Evolutionary conservation across 192 early-diverging fungal species (phyloP), one percentile per base, ranked within the genome.

Genomic region (Thamnidium elegans): DNA sequence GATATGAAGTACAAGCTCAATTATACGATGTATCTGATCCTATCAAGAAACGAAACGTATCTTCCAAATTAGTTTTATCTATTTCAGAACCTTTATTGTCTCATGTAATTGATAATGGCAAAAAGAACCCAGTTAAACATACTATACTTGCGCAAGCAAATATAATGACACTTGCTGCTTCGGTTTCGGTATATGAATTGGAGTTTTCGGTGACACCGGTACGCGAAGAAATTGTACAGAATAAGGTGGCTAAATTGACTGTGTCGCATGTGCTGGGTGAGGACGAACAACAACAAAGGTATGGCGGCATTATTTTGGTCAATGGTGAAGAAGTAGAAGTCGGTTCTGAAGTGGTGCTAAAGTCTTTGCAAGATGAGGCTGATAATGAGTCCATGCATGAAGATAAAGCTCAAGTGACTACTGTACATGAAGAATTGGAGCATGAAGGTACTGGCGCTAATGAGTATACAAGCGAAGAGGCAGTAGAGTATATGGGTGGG

Each of bases 251-350:
- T 26, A 47, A 63, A 14, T 21, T 74, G 26, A 74, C 72, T 8
- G 67, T 69, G 8, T 61, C 43, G 30, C 67, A 55, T 34, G 54
- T 69, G 0, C 50, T 74, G 19, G 72, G 63, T 11, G 67, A 69
- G 26, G 69, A 64, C 7, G 54, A 56, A 15, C 50, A 70, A 23
- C 44, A 66, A 6, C 63, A 74, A 55, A 55, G 69, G 23, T 65
- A 61, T 55, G 58, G 65, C 31, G 62, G 72, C 3, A 51, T 58
- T 26, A 63, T 50, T 10, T 21, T 62, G n/a, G 60, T 73, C 21
- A 73, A 73, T 55, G 70, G 70, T 5, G 36, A 50, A 50, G 70
- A 58, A 17, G 32, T 61, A 17, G 21, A n/a, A 10, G 11, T 72
- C 8, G 65, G 55, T 6, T 32, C 58, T 20, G 70, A 66, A 13